Percentiles rank a stretch among this genome's conserved stretches.
phyloP scores from a whole-genome alignment of 106 monocot species.

The Alisma plantagoaquatica region DNA sequence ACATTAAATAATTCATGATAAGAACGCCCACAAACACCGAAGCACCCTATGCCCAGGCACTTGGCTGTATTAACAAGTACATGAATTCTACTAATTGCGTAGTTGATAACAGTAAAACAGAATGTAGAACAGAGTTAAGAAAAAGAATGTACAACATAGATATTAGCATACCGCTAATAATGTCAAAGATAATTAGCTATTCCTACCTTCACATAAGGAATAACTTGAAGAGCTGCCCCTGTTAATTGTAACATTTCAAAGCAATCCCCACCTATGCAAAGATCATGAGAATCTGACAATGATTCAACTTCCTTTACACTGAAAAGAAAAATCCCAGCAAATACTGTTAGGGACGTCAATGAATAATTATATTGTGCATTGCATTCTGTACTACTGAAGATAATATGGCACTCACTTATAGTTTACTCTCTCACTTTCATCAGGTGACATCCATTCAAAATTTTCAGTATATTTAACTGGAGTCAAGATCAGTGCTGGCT shows the following conservation, averaged over 20 bases:
- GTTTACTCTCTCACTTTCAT: conserved; percentile 80
- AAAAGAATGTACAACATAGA: neutral
- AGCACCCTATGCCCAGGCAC: no score
- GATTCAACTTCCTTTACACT: conserved; percentile 70
- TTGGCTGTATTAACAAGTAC: no score
- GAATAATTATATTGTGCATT: no score
- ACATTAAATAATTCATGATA: no score
- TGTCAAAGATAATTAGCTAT: neutral
- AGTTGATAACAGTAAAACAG: no score
- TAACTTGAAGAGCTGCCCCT: conserved; percentile 65
- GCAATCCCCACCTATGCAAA: conserved; percentile 94
- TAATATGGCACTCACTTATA: no score
- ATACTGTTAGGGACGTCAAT: neutral
- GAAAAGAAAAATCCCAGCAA: conserved; percentile 1
- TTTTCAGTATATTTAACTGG: conserved; percentile 21
- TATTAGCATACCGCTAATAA: neutral
- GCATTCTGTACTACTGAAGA: no score
- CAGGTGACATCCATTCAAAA: conserved; percentile 91
- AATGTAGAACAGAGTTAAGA: no score
- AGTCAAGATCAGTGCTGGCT: conserved; percentile 73
- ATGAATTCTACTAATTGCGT: no score
- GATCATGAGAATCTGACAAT: conserved; percentile 82
- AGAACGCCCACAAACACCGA: no score
- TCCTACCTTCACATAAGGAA: conserved; percentile 89
- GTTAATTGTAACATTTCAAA: conserved; percentile 86